Base-by-base conservation (phyloP, 169 alveolate species). In the Plasmodium gonderi region DNA sequence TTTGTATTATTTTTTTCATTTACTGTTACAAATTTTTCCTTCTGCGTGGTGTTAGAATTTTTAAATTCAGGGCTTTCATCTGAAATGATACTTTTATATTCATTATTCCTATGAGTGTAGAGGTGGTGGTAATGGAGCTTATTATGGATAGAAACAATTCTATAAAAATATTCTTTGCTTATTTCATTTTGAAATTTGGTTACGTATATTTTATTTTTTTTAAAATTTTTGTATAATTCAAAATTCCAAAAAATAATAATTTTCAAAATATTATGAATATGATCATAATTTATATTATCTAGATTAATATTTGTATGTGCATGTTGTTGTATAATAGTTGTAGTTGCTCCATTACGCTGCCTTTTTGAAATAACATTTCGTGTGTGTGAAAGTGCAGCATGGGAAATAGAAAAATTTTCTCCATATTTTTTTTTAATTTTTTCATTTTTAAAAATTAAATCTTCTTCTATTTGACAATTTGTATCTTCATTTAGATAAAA, bases 201-300 rank as follows among this genome's bases (percentile, higher is more conserved):
- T 29, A 79, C 20, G 38, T 90, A 90, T 11, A 78, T 90, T 64
- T 90, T 78, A 47, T 76, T 90, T 67, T 90, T 90, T 78, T 60
- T 76, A 78, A 90, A 90, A 65, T 65, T 90, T 79, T 77, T 90
- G 51, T 90, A 90, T 67, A 90, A 33, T 45, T 78, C 65, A 60
- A 90, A 90, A 90, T 90, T 90, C 94, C 94, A 90, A 72, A 64
- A 90, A 51, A 90, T 72, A 23, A 90, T 64, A 49, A 90, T 90
- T 90, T 78, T 90, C 40, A 90, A 90, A 60, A 90, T 78, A 72
- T 44, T 77, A 79, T 90, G 44, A 31, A 78, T 29, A 79, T 90
- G 94, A 14, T 44, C 54, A 64, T 87, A 17, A 75, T 54, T 5
- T 26, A 87, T 29, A 14, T 60, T 44, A 23, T 76, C 60, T 33